phyloP scores from a whole-genome alignment of 495 filamentous ascomycete genomes.

The Trichocladium antarcticum region DNA sequence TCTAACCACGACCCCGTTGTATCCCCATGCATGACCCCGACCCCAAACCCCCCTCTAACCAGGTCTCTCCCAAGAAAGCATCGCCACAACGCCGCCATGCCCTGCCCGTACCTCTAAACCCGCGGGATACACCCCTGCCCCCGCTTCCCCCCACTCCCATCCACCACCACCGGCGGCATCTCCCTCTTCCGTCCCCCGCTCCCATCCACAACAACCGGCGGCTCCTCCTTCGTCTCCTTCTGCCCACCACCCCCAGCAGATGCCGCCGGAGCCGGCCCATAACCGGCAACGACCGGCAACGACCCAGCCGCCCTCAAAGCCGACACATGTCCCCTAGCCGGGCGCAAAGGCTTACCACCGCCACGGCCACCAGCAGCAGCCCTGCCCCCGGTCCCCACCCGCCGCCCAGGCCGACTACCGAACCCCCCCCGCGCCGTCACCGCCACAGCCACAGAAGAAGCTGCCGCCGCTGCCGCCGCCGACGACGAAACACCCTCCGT shows the following conservation, averaged over 20 bases:
- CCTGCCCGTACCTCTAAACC: background rate
- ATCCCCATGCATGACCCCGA: background rate
- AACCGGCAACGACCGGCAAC: no score
- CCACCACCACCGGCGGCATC: constrained; percentile 8
- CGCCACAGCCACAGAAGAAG: no score
- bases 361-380: background rate
- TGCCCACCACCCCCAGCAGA: background rate
- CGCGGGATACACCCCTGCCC: background rate
- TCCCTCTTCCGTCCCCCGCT: constrained; percentile 3
- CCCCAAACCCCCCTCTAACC: no score
- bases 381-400: background rate
- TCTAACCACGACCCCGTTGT: background rate
- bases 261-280: no score
- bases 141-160: constrained; percentile 5
- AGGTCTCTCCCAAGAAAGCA: no score
- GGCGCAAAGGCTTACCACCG: background rate
- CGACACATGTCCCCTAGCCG: background rate
- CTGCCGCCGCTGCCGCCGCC: no score
- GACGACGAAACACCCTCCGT: no score
- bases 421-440: background rate
- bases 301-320: background rate
- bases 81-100: no score
- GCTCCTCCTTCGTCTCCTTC: constrained; percentile 1
- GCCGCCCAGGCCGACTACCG: background rate
- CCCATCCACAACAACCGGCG: constrained; percentile 3